Base-by-base conservation (phyloP, 345 rosid genomes). In the Xanthoceras sorbifolium region DNA sequence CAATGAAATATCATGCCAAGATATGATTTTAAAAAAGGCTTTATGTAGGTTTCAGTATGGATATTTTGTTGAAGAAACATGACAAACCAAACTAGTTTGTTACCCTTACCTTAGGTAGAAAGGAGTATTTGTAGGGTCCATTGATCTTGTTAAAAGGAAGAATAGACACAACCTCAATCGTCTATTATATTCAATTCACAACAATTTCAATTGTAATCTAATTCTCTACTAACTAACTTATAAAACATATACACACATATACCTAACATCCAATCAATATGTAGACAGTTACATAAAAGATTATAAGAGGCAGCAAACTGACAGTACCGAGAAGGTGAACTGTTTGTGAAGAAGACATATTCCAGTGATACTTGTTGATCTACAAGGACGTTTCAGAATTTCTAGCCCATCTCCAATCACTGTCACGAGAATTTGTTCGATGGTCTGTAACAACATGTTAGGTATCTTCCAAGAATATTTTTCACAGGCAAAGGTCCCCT, bases 401-500 rank as follows among this genome's bases (percentile, higher is more conserved):
- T 26, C 28, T 44, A 40, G 6, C 25, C 36, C 40, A 14, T 72
- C 32, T 31, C 3, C 0, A 26, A 14, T 36, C 31, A 6, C 11
- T 17, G 18, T 9, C 7, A n/a, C 59, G 64, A 59, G 70, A 61
- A 9, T 42, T 65, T 65, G 64, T 67, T 42, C 2, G 84, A 68
- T 52, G 80, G 78, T 67, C 80, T 81, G 72, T 71, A 73, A 7
- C 72, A 81, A 50, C 71, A 22, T 31, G 25, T 77, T 34, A 77
- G 17, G 20, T 61, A 73, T 77, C 63, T 81, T 73, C 78, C 84
- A 4, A 73, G 72, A 42, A 81, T 68, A 36, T 69, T 73, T 61
- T 77, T 77, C 17, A 40, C 42, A 0, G 81, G 78, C 61, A 77
- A 75, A 18, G 84, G 25, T 54, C 81, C 78, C 81, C 81, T 77